Evolutionary conservation across 2,329 filamentous ascomycete species (phyloP).

Genomic region (Ophiostoma sp.): DNA sequence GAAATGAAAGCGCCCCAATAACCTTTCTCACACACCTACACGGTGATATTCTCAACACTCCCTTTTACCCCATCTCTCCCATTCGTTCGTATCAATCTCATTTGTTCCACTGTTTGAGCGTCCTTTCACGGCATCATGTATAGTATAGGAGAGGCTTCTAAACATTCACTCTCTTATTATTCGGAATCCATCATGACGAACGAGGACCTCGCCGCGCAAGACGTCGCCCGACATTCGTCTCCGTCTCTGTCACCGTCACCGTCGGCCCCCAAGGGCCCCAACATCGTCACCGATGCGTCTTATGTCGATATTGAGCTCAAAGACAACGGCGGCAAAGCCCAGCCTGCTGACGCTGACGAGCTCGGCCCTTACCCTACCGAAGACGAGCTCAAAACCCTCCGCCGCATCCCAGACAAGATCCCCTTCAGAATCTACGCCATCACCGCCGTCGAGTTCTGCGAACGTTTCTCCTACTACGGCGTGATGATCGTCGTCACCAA

Average conservation of each 20-base stretch:
- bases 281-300: background rate
- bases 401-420: constrained; percentile 57
- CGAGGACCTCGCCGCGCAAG: no score
- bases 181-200: background rate
- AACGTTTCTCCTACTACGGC: constrained; percentile 74
- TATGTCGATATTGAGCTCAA: background rate
- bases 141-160: no score
- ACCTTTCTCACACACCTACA: background rate
- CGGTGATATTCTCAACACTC: background rate
- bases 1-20: background rate
- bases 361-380: background rate
- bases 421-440: constrained; percentile 62
- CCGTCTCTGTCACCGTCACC: background rate
- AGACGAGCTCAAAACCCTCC: constrained; percentile 44
- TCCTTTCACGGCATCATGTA: no score
- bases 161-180: background rate
- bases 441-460: constrained; percentile 68
- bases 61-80: background rate
- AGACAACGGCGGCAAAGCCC: no score
- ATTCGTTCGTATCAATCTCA: background rate
- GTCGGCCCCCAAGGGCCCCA: background rate
- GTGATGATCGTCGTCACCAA: constrained; percentile 62
- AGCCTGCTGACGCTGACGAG: background rate
- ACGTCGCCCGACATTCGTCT: background rate
- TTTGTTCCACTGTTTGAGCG: background rate